These are phyloP conservation scores for Yarrowia sp. DNA, from an alignment of 805 yeast species.

Conservation along the genomic window DNA sequence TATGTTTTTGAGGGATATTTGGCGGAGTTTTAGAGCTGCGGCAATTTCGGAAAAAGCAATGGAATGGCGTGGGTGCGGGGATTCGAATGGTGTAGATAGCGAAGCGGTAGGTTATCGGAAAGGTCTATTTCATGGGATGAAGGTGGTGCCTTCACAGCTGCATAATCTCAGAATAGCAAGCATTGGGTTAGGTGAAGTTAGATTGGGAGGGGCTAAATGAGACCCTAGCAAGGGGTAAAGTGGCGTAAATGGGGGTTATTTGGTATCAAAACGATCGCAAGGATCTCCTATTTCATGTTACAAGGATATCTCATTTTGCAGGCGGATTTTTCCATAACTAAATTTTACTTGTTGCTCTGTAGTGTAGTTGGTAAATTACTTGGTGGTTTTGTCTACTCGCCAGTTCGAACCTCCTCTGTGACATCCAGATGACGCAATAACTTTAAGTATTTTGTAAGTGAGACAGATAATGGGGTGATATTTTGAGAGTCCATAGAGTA, in stretches of 20 bases:
- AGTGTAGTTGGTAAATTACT: neutral
- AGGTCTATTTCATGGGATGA: too few relatives aligned
- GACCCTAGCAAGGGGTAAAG: neutral
- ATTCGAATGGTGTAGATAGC: too few relatives aligned
- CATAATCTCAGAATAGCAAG: neutral
- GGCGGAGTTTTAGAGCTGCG: neutral
- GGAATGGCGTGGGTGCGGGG: neutral
- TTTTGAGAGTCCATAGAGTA: neutral
- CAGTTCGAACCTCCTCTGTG: neutral
- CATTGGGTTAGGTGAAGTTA: slow-evolving; percentile 22
- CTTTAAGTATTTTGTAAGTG: slow-evolving; percentile 7
- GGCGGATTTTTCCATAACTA: neutral
- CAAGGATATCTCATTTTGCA: neutral
- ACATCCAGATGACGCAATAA: neutral
- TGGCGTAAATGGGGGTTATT: neutral
- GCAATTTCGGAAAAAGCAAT: neutral
- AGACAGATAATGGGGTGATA: slow-evolving; percentile 11
- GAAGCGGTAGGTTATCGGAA: neutral
- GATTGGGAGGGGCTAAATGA: neutral
- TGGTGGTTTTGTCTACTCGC: neutral
- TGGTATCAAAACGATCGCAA: neutral
- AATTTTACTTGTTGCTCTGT: neutral
- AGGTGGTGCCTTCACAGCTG: neutral
- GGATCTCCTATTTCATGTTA: neutral
- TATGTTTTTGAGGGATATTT: neutral